A percentile compares a stretch with the other conserved stretches of the same genome.
These are phyloP conservation scores for Eucalyptus decipiens DNA, from an alignment of 345 rosid species.

Conservation along the genomic window DNA sequence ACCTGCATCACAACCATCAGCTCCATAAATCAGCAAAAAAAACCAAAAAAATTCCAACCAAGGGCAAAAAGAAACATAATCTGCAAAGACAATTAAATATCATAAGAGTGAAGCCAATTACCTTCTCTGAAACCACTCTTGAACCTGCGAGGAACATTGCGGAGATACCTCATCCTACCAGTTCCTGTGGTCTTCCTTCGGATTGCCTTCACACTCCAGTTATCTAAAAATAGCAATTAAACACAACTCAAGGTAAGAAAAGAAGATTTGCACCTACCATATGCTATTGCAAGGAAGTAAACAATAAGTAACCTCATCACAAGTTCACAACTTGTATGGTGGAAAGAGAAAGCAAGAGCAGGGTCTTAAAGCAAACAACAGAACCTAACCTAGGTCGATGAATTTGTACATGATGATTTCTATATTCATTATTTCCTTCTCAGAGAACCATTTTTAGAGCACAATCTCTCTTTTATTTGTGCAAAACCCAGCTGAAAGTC, in stretches of 20 bases:
- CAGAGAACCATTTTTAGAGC: neutral
- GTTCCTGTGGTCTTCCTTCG: conserved; percentile 97
- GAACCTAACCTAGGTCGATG: neutral
- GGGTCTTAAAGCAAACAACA: neutral
- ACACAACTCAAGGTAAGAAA: neutral
- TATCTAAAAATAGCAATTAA: conserved; percentile 28
- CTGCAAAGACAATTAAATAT: neutral
- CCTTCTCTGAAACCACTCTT: conserved; percentile 96
- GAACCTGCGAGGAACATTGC: conserved; percentile 76
- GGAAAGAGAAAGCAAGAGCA: neutral
- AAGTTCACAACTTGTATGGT: neutral
- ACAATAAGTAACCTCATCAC: neutral
- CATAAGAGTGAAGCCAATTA: neutral
- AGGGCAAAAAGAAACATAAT: neutral
- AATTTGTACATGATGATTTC: neutral
- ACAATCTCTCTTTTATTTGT: neutral
- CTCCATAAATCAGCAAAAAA: neutral
- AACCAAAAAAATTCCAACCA: neutral
- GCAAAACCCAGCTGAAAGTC: neutral
- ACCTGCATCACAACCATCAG: neutral
- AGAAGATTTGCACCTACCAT: neutral
- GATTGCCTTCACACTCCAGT: conserved; percentile 98
- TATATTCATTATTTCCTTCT: neutral
- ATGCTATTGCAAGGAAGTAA: neutral
- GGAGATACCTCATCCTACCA: conserved; percentile 90